Conservation (phyloP, 805 yeast genomes). For the Saturnispora mendoncae region DNA sequence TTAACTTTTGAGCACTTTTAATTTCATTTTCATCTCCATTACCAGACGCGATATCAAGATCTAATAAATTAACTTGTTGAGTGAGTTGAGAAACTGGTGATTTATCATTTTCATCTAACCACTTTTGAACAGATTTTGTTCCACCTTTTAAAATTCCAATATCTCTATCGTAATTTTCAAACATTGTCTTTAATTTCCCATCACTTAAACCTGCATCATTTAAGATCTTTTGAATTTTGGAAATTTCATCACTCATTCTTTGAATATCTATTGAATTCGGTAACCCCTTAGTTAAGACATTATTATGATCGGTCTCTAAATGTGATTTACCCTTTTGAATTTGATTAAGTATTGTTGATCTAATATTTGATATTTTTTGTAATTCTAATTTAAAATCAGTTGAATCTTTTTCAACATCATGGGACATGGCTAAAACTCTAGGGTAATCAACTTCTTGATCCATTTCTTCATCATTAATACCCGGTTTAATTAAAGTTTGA, state of each 20-base stretch:
- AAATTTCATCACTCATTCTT: conserved; percentile 42
- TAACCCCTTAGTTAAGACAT: conserved; percentile 14
- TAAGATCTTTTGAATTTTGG: conserved; percentile 49
- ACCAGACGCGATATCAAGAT: conserved; percentile 45
- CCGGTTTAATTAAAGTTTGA: conserved; percentile 26
- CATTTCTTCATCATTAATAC: conserved; percentile 14
- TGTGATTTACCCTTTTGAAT: conserved; percentile 7
- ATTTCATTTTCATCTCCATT: conserved; percentile 13
- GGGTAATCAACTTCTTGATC: conserved; percentile 31
- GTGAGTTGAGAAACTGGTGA: conserved; percentile 5
- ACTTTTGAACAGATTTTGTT: conserved; percentile 30
- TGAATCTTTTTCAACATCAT: conserved; percentile 21
- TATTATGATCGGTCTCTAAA: conserved; percentile 31
- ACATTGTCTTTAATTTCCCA: conserved; percentile 39
- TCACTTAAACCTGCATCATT: conserved; percentile 57
- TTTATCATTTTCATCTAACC: conserved; percentile 17
- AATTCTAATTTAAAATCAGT: conserved; percentile 2
- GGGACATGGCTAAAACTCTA: conserved; percentile 32
- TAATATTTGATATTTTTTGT: conserved; percentile 1
- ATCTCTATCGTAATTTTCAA: conserved; percentile 35
- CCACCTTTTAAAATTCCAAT: conserved; percentile 39
- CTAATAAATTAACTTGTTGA: conserved; percentile 42
- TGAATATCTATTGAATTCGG: conserved; percentile 6
- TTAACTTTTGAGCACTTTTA: conserved; percentile 27
- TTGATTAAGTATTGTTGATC: neutral